Evolutionary conservation across 345 rosid species (phyloP).

Genomic region (Linum tenue): DNA sequence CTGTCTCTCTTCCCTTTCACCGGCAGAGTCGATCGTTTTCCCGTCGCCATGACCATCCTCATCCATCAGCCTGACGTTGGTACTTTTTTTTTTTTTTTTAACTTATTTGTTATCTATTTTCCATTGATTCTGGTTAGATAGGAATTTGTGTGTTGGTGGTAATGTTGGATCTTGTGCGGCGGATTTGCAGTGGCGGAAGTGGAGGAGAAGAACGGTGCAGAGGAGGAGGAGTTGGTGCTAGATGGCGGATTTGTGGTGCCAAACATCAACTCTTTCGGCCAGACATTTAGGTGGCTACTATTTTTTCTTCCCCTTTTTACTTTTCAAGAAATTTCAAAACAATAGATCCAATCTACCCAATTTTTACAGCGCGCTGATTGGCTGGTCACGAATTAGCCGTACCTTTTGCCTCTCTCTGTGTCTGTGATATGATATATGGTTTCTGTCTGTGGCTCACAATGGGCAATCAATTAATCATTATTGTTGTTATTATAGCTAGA

Average conservation of each 20-base stretch:
- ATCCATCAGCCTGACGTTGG: not conserved
- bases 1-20: not conserved
- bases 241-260: slow-evolving; percentile 58
- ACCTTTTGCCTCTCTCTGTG: not conserved
- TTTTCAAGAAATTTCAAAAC: not conserved
- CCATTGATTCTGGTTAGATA: not conserved
- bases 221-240: slow-evolving; percentile 20
- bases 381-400: too few species aligned
- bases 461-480: too few species aligned
- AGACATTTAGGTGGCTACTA: slow-evolving; percentile 55
- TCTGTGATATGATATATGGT: too few species aligned
- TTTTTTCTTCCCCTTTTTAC: not conserved
- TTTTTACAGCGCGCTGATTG: not conserved
- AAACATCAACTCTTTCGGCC: slow-evolving; percentile 68
- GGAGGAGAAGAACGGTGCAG: slow-evolving; percentile 15
- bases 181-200: not conserved
- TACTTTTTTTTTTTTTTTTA: not conserved
- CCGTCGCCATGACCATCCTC: slow-evolving; percentile 1
- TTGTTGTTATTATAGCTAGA: too few species aligned
- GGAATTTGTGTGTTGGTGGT: too few species aligned
- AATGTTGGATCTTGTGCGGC: not conserved
- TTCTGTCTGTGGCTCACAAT: too few species aligned
- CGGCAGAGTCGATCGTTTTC: not conserved
- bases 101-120: too few species aligned
- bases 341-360: too few species aligned